phyloP scores from a whole-genome alignment of 1,284 basidiomycete genomes.

The Cystobasidium sp. region DNA sequence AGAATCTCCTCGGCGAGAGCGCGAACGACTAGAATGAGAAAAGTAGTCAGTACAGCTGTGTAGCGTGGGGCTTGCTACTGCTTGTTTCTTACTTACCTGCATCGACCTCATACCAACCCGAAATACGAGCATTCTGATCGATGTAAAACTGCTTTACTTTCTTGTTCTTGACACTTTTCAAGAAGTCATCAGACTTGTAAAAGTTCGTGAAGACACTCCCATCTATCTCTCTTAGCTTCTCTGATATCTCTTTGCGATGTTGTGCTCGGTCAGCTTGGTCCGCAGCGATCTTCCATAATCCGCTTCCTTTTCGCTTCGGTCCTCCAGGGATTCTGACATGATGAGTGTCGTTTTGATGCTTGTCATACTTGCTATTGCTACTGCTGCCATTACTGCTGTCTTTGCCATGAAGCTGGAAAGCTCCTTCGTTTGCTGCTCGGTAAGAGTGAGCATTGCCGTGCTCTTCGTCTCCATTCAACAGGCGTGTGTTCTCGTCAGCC shows the following conservation, averaged over 20 bases:
- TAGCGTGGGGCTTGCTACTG: too few species aligned
- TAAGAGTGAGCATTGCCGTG: background rate
- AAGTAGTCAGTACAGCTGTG: too few species aligned
- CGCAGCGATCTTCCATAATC: background rate
- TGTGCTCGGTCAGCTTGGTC: background rate
- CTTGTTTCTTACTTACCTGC: background rate
- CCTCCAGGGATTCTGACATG: background rate
- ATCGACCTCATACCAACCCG: conserved; percentile 37
- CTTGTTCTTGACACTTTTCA: conserved; percentile 29
- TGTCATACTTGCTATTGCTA: too few species aligned
- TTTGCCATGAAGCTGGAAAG: conserved; percentile 2
- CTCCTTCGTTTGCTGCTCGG: background rate
- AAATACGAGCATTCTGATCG: conserved; percentile 16
- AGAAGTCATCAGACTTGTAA: conserved; percentile 2
- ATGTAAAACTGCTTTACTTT: conserved; percentile 30
- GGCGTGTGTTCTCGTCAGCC: background rate
- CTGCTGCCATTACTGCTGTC: background rate
- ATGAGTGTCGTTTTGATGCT: background rate
- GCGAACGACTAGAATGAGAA: conserved; percentile 24
- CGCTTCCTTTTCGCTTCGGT: background rate
- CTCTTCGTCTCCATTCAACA: background rate
- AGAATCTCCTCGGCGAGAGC: conserved; percentile 31
- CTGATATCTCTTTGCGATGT: conserved; percentile 27
- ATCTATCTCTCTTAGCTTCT: conserved; percentile 9
- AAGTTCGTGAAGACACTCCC: background rate